A percentile compares a stretch with the other conserved stretches of the same genome.
phyloP scores from a whole-genome alignment of 2,329 filamentous ascomycete genomes.

The Fusarium piperis region DNA sequence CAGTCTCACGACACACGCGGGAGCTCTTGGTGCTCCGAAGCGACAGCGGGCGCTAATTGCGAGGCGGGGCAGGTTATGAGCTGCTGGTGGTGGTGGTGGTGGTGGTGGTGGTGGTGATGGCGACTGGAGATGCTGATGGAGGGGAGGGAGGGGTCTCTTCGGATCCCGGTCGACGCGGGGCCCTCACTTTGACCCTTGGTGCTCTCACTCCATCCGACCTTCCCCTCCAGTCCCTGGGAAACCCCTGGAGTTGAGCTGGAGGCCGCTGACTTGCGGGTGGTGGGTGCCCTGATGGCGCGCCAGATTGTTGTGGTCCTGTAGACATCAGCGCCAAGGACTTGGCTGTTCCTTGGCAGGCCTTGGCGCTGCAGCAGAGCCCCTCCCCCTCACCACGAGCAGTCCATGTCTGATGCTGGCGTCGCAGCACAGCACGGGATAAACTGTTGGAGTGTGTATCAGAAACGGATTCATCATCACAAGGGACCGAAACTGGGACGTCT shows the following conservation, averaged over 20 bases:
- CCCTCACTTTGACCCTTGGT: constrained; percentile 15
- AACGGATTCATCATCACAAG: constrained; percentile 24
- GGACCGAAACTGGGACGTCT: constrained; percentile 3
- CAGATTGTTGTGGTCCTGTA: background rate
- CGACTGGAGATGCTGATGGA: background rate
- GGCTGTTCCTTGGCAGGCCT: constrained; percentile 19
- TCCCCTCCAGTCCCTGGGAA: constrained; percentile 8
- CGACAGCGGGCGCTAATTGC: constrained; percentile 29
- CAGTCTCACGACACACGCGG: constrained; percentile 6
- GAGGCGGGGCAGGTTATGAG: constrained; percentile 7
- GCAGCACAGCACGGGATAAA: constrained; percentile 8
- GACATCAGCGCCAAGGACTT: constrained; percentile 23
- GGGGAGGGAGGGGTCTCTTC: constrained; percentile 18
- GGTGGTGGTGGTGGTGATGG: background rate
- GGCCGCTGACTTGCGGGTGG: constrained; percentile 14
- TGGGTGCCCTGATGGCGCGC: background rate
- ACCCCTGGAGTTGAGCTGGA: constrained; percentile 22
- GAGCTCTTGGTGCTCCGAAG: background rate
- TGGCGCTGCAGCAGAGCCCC: constrained; percentile 33
- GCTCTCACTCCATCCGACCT: background rate
- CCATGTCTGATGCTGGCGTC: constrained; percentile 7
- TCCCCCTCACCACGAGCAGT: constrained; percentile 35
- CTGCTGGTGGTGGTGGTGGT: background rate
- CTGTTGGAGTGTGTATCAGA: background rate
- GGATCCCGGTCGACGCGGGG: constrained; percentile 1